phyloP scores from a whole-genome alignment of 192 early-diverging fungal genomes.

The Podila epigama region DNA sequence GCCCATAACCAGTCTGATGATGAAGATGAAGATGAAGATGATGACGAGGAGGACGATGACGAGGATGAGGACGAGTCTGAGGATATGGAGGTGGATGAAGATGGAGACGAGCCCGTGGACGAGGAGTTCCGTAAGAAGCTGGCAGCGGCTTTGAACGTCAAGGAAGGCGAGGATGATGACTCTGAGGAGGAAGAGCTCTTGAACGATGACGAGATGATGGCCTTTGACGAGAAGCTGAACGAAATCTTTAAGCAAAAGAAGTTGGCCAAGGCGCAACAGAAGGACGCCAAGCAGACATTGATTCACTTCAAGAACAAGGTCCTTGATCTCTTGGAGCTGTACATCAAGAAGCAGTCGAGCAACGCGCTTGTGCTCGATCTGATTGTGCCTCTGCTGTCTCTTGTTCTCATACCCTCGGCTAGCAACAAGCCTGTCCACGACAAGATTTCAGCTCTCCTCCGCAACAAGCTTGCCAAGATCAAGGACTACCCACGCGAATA shows the following conservation, averaged over 20 bases:
- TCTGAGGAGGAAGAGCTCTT: constrained; percentile 65
- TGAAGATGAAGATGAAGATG: constrained; percentile 54
- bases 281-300: constrained; percentile 81
- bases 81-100: constrained; percentile 59
- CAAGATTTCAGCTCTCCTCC: constrained; percentile 71
- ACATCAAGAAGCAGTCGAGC: constrained; percentile 69
- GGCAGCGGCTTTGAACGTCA: constrained; percentile 70
- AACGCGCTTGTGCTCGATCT: constrained; percentile 76
- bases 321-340: constrained; percentile 83
- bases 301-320: constrained; percentile 92
- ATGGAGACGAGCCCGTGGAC: constrained; percentile 68
- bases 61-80: constrained; percentile 56
- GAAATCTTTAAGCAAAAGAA: constrained; percentile 92
- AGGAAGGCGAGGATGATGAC: constrained; percentile 63
- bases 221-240: constrained; percentile 90
- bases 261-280: constrained; percentile 78
- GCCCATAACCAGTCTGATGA: constrained; percentile 50
- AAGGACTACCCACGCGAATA: constrained; percentile 67
- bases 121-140: constrained; percentile 81
- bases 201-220: constrained; percentile 88
- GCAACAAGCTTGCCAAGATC: constrained; percentile 65
- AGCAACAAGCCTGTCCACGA: constrained; percentile 71
- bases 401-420: constrained; percentile 63
- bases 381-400: constrained; percentile 73
- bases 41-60: constrained; percentile 54